A percentile compares a stretch with the other conserved stretches of the same genome.
Conservation (phyloP, 2,329 filamentous ascomycete genomes). For the Claviceps digitariae region DNA sequence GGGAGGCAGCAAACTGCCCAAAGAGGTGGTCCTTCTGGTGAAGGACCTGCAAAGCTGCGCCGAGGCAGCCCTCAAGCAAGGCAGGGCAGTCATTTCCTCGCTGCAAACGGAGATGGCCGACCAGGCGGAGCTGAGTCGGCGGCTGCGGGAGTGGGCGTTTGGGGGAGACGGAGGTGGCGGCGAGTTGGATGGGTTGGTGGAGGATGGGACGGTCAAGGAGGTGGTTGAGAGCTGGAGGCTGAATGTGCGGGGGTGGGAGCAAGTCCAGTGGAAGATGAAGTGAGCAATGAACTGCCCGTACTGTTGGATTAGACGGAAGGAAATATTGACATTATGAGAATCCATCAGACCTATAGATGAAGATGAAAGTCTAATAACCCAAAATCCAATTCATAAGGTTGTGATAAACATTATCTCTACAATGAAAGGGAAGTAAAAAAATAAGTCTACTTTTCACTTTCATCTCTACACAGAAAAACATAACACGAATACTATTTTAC, state of each 20-base stretch:
- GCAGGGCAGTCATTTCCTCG: constrained; percentile 15
- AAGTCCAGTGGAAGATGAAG: constrained; percentile 18
- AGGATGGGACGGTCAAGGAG: constrained; percentile 12
- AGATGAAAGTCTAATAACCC: no score
- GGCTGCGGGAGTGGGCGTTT: constrained; percentile 17
- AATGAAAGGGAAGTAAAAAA: no score
- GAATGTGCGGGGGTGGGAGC: constrained; percentile 22
- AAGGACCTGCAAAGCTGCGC: constrained; percentile 21
- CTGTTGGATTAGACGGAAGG: no score
- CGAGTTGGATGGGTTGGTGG: constrained; percentile 13
- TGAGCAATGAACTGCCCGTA: background rate
- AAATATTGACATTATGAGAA: no score
- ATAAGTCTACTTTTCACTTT: no score
- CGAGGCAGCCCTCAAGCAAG: constrained; percentile 18
- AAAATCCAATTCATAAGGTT: no score
- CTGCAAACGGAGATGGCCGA: constrained; percentile 17
- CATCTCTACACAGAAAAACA: no score
- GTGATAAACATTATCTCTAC: no score
- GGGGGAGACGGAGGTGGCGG: constrained; percentile 10
- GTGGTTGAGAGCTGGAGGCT: constrained; percentile 21
- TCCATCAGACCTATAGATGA: no score
- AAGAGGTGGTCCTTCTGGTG: constrained; percentile 21
- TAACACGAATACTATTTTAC: no score
- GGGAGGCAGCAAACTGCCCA: constrained; percentile 23
- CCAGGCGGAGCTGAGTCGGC: constrained; percentile 13